Evolutionary conservation across 1,284 basidiomycete genomes (phyloP).

Genomic region (Coniferiporia sulphurascens): DNA sequence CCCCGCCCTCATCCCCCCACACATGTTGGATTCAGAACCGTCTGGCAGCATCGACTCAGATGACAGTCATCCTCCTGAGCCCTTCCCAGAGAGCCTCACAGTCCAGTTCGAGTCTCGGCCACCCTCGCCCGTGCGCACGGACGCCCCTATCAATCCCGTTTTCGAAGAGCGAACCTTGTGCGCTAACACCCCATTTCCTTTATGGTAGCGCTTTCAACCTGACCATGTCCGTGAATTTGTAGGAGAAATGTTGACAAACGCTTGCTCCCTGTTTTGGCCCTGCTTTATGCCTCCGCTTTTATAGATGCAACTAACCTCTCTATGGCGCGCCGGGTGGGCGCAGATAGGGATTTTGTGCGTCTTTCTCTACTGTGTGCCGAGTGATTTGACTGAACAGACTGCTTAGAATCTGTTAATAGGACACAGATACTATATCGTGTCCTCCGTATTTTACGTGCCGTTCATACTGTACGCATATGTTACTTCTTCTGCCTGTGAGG

Average conservation of each 20-base stretch:
- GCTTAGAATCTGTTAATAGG: not conserved
- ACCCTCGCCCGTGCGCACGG: not conserved
- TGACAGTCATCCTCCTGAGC: not conserved
- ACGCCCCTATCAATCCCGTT: slow-evolving; percentile 6
- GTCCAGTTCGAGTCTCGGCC: slow-evolving; percentile 2
- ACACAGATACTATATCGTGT: slow-evolving; percentile 12
- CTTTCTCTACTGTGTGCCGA: not conserved
- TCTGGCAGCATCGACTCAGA: not conserved
- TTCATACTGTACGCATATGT: slow-evolving; percentile 16
- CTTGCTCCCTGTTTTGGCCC: slow-evolving; percentile 31
- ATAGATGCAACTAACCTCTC: slow-evolving; percentile 30
- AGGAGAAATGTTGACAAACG: slow-evolving; percentile 30
- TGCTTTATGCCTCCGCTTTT: slow-evolving; percentile 30
- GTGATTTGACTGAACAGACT: not conserved
- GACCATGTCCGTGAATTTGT: not conserved
- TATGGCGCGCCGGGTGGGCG: slow-evolving; percentile 29
- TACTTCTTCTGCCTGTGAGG: not conserved
- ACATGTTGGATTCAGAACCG: slow-evolving; percentile 11
- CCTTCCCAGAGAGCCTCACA: slow-evolving; percentile 2
- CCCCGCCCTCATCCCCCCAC: not conserved
- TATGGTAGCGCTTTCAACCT: not conserved
- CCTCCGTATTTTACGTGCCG: slow-evolving; percentile 30
- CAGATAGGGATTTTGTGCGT: slow-evolving; percentile 20
- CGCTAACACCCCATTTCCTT: not conserved
- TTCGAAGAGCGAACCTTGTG: slow-evolving; percentile 7